These are phyloP conservation scores for Clonostachys rosea DNA, from an alignment of 2,329 filamentous ascomycete species.

Conservation along the genomic window DNA sequence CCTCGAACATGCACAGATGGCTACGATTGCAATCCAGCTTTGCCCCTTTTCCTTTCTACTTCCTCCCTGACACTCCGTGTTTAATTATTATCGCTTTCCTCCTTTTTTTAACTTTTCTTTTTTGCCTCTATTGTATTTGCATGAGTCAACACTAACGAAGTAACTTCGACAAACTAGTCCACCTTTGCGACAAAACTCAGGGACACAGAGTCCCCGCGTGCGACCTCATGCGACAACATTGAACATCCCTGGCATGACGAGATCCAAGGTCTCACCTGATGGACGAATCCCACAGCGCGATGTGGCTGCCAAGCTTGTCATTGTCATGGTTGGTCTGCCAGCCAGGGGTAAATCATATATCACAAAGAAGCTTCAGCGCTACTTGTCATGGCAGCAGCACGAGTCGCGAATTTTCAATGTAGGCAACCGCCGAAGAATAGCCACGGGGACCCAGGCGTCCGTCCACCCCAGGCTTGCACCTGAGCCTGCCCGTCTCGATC, in stretches of 20 bases:
- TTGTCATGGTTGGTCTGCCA: constrained; percentile 96
- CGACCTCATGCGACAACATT: constrained; percentile 86
- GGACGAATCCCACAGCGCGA: constrained; percentile 90
- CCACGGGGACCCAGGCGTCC: constrained; percentile 52
- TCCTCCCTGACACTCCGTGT: background rate
- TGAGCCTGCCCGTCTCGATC: constrained; percentile 31
- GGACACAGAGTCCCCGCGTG: constrained; percentile 70
- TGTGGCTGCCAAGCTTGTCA: constrained; percentile 93
- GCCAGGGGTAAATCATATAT: constrained; percentile 98
- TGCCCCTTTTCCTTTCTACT: background rate
- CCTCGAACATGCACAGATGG: background rate
- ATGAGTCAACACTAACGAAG: constrained; percentile 8
- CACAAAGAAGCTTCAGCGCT: constrained; percentile 94
- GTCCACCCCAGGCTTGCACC: constrained; percentile 22
- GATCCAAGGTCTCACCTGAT: constrained; percentile 92
- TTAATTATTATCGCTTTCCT: background rate
- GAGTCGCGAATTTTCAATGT: constrained; percentile 97
- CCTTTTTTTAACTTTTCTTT: background rate
- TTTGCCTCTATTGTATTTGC: background rate
- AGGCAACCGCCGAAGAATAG: constrained; percentile 81
- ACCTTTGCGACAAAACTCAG: constrained; percentile 69
- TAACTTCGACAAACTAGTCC: constrained; percentile 37
- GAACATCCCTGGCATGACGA: constrained; percentile 94
- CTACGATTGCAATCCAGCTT: background rate
- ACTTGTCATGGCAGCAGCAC: constrained; percentile 96